Evolutionary conservation across 208 protist genomes (phyloP), one percentile per base, ranked within the genome.

Genomic region (Crithidia acanthocephali): DNA sequence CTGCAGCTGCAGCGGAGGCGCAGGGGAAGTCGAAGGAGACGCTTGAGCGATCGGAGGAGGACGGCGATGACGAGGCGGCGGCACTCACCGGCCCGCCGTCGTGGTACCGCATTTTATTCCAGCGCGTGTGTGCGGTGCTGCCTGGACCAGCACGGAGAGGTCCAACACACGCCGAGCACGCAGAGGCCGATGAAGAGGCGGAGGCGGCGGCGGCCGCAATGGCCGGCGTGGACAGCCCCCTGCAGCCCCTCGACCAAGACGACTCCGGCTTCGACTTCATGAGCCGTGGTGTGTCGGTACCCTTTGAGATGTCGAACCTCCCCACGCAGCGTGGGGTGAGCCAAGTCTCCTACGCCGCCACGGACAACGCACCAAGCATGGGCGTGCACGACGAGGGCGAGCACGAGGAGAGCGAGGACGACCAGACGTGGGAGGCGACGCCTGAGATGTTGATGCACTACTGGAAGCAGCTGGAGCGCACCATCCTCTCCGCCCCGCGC

Each of bases 361-460:
- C 65, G 10, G 50, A 27, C 48, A 33, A 16, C 0, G 47, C 57
- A 2, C 15, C 44, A 18, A 51, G 33, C 37, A 57, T 25, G 60
- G 16, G 22, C 25, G 52, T 11, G 23, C 35, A 50, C 52, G 70
- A 68, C 23, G 70, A 68, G 16, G 59, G 7, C n/a, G 60, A 40
- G 1, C 59, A 64, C 9, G 61, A 57, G 5, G 63, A 70, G 22
- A 55, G 64, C 30, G 63, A 80, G 8, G 70, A 75, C 40, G 70
- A 75, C 48, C 63, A 80, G 40, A 56, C 68, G 16, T 68, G 62
- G 59, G 60, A 75, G 53, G 62, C 65, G 9, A 65, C 71, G 18
- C 64, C 64, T 4, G 76, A 76, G 44, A 74, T 81, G 70, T 40
- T 81, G 32, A 76, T 69, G 63, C 76, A 74, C 45, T 81, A 81